Evolutionary conservation across 164 flowering plant species (phyloP), one percentile per base, ranked within the genome.

Genomic region (Macadamia tetraphylla): DNA sequence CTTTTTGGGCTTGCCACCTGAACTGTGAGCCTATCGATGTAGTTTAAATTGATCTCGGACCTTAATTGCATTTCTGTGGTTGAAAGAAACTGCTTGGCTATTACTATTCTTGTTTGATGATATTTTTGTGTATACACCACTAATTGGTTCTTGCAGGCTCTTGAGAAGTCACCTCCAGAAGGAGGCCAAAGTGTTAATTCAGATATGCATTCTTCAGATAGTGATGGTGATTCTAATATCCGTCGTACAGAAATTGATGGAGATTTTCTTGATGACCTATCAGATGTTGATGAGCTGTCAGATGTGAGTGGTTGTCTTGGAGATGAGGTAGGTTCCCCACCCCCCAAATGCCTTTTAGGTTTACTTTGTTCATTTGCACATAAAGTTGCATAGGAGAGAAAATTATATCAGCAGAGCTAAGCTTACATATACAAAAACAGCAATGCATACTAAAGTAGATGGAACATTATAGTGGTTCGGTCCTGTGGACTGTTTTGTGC

Each of bases 261-360:
- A 44, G 77, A 68, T 71, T 18, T 74, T 75, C 43, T 77, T 52
- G 79, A 80, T 70, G 90, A 78, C 62, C 73, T 85, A 63, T 88
- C 90, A 13, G 90, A 88, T 72, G 46, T 68, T 23, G 23, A 23
- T 70, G 90, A 78, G 64, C 73, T 85, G 64, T 88, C 90, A 13
- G 90, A 88, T 72, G 46, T 68, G 42, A 89, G 86, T 70, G 76
- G 83, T 58, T 71, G 60, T 77, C 72, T 77, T 68, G 89, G 69
- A 40, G 64, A 51, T 62, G 91, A 90, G 88, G 87, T 87, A 73
- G 53, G 56, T 65, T 57, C 60, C 42, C 31, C 60, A 40, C 30
- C 15, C 56, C 63, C 18, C 31, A 23, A 23, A 23, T 23, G 4
- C 9, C 17, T 66, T 14, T 18, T 52, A 35, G 40, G 40, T 35